Percentiles rank a stretch among this genome's conserved stretches.
Conservation (phyloP, 148 eudicot genomes). For the Hydrangea macrophylla region DNA sequence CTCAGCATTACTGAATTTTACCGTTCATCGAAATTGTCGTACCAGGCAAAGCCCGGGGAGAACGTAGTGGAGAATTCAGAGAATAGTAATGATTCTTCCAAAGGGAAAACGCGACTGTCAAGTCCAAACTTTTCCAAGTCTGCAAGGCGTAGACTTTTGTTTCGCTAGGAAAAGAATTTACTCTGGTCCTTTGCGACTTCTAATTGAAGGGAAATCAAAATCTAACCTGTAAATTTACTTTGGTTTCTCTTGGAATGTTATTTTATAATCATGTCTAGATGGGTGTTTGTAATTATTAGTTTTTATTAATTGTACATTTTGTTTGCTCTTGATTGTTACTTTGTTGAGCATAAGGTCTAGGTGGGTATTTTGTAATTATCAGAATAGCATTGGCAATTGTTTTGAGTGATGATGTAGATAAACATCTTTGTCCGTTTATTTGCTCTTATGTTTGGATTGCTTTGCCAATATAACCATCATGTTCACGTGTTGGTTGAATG, state of each 20-base stretch:
- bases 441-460: not conserved
- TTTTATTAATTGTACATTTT: not conserved
- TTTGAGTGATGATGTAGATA: too few species aligned
- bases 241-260: not conserved
- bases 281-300: not conserved
- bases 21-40: slow-evolving; percentile 50
- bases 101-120: slow-evolving; percentile 37
- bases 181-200: not conserved
- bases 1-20: slow-evolving; percentile 69
- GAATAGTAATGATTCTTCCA: slow-evolving; percentile 20
- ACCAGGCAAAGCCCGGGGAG: slow-evolving; percentile 29
- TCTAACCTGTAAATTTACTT: slow-evolving; percentile 3
- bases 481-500: too few species aligned
- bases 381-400: too few species aligned
- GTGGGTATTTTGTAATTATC: too few species aligned
- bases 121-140: slow-evolving; percentile 63
- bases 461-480: too few species aligned
- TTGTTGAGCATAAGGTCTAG: too few species aligned
- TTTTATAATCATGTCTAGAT: not conserved
- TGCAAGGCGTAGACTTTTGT: slow-evolving; percentile 72
- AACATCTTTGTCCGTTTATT: too few species aligned
- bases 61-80: slow-evolving; percentile 13
- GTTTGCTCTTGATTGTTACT: not conserved
- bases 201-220: slow-evolving; percentile 1
- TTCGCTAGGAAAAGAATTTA: slow-evolving; percentile 24